These are phyloP conservation scores for Fusarium udum DNA, from an alignment of 2,329 filamentous ascomycete genomes.

Conservation along the genomic window DNA sequence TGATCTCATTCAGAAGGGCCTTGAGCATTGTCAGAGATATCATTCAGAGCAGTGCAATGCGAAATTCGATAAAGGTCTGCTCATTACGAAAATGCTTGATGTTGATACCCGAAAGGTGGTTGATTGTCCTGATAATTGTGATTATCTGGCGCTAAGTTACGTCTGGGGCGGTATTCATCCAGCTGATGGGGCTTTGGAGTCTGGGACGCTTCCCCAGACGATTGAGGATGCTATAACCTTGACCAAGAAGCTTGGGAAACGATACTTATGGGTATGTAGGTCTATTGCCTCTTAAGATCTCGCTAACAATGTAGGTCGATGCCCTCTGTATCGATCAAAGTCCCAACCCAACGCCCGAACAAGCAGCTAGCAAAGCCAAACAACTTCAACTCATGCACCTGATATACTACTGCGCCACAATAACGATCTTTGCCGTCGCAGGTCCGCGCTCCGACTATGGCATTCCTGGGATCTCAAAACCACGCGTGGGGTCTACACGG, in stretches of 20 bases:
- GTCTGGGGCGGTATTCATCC: background rate
- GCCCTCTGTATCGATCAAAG: background rate
- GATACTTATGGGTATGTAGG: background rate
- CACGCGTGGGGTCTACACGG: background rate
- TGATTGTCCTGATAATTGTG: background rate
- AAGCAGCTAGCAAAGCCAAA: background rate
- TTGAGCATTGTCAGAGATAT: background rate
- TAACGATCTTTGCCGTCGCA: background rate
- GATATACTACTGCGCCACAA: background rate
- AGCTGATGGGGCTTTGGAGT: background rate
- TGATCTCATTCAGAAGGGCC: background rate
- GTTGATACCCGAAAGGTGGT: background rate
- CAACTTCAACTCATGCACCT: background rate
- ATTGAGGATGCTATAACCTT: background rate
- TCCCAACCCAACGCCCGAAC: background rate
- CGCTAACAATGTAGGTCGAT: background rate
- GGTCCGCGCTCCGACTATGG: background rate
- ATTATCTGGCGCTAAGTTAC: background rate
- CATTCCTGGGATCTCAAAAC: rapidly evolving
- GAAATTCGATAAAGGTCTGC: background rate
- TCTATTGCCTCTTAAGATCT: rapidly evolving
- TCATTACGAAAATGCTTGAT: background rate
- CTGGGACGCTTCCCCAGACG: background rate
- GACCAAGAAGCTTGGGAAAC: background rate
- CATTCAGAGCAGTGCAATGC: background rate